Base-by-base conservation (phyloP, 2,329 filamentous ascomycete genomes). In the Paecilomyces variotii region DNA sequence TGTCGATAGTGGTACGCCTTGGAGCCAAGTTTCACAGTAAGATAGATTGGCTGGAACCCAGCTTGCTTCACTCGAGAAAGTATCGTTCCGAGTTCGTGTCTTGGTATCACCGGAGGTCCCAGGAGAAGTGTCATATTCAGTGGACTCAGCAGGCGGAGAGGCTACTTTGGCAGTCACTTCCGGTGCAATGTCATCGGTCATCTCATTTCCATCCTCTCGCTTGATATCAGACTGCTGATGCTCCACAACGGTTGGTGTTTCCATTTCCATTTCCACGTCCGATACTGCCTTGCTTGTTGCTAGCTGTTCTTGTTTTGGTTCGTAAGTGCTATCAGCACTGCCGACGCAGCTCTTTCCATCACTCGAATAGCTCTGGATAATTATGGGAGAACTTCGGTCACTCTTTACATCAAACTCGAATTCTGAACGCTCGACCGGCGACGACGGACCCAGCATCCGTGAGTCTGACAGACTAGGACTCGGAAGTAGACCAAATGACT, bases 11-110 rank as follows among this genome's bases (percentile, higher is more conserved):
- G 72, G 72, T 4, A 74, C 72, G 7, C 68, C 65, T 57, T 75
- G 71, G 12, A 75, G 67, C 72, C 72, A 75, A 50, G 64, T 67
- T 55, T 74, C 68, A 59, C 68, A 75, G 56, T 74, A 72, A 2
- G 71, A 71, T 27, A 75, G 64, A 30, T 70, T 72, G 57, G 66
- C 71, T 1, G 72, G 70, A 19, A 70, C 64, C 72, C 72, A 74
- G 61, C 72, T 74, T 7, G 70, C 67, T 57, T 71, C 70, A 54
- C 71, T 75, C 4, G 72, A 74, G 12, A 70, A 67, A 6, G 72
- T 74, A 5, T 60, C 67, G 6, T 71, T 69, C 54, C 72, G 67
- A 11, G 67, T 65, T 50, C 72, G 63, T 58, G 71, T 60, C 19
- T 61, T 56, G 67, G 25, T 56, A 63, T 65, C 61, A 34, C 63